These are phyloP conservation scores for Apium graveolens DNA, from an alignment of 129 eudicot species.

Conservation along the genomic window DNA sequence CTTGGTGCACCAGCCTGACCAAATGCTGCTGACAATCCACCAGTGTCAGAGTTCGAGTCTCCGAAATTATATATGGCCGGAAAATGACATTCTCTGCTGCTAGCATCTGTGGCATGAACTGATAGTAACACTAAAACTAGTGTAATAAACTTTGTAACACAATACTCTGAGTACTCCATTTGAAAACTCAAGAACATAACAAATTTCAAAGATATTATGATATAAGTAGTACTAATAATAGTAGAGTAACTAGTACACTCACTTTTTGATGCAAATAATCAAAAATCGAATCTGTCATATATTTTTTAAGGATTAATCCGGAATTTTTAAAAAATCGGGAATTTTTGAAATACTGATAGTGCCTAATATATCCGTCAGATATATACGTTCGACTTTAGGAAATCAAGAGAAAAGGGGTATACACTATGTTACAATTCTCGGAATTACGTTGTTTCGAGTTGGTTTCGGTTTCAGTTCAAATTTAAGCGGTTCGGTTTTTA, in stretches of 20 bases:
- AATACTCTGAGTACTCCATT: background rate
- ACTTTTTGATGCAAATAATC: no score
- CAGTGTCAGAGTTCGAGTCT: slow-evolving; percentile 67
- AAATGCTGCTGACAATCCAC: slow-evolving; percentile 54
- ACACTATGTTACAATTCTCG: background rate
- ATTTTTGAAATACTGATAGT: no score
- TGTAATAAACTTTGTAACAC: background rate
- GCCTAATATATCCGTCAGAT: no score
- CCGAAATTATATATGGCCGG: slow-evolving; percentile 60
- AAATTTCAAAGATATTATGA: background rate
- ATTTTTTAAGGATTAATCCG: no score
- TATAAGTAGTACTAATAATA: background rate
- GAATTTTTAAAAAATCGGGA: no score
- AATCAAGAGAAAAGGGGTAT: no score
- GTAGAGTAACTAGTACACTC: background rate
- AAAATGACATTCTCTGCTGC: slow-evolving; percentile 23
- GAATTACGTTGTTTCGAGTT: background rate
- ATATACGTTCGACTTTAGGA: no score
- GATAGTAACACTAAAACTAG: background rate
- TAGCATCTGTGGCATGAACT: background rate
- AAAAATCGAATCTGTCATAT: no score
- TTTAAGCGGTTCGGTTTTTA: no score
- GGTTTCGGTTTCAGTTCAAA: no score
- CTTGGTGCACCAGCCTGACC: slow-evolving; percentile 54
- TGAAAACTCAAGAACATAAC: background rate